phyloP scores from a whole-genome alignment of 1,139 yeast species.

The Blastobotrys proliferans region DNA sequence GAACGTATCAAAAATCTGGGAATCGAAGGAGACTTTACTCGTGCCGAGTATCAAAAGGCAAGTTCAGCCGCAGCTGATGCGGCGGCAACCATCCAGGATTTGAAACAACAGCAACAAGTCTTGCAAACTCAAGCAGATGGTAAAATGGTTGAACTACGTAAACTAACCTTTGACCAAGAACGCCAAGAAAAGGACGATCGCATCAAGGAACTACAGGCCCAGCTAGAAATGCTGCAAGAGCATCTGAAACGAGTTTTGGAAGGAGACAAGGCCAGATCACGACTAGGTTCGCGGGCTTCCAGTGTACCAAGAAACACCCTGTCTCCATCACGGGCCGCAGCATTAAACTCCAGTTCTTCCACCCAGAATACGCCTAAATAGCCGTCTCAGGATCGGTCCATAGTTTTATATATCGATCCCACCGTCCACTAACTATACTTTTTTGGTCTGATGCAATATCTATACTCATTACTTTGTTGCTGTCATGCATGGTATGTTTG shows the following conservation, averaged over 20 bases:
- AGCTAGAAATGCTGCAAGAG: constrained; percentile 32
- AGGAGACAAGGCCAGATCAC: constrained; percentile 31
- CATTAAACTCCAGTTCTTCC: background rate
- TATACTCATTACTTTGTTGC: constrained; percentile 70
- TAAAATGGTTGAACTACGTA: constrained; percentile 27
- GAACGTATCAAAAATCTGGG: constrained; percentile 39
- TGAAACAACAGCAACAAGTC: constrained; percentile 35
- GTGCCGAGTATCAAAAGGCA: constrained; percentile 61
- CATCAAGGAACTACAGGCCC: constrained; percentile 28
- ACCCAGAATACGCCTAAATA: too few relatives aligned
- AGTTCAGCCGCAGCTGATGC: constrained; percentile 53
- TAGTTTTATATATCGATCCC: constrained; percentile 74
- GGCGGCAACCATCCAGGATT: constrained; percentile 37
- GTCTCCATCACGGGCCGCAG: constrained; percentile 11
- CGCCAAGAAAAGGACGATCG: constrained; percentile 29
- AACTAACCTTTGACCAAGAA: constrained; percentile 31
- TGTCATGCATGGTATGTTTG: constrained; percentile 51
- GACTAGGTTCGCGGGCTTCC: constrained; percentile 32
- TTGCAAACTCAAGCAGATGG: constrained; percentile 34
- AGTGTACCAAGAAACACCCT: constrained; percentile 7
- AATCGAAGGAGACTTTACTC: constrained; percentile 63
- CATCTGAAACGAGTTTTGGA: constrained; percentile 34
- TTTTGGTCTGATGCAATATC: constrained; percentile 48
- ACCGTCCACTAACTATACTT: constrained; percentile 61
- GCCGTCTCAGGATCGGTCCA: constrained; percentile 42